Percentiles rank a stretch among this genome's conserved stretches.
These are phyloP conservation scores for Combretum micranthum DNA, from an alignment of 345 rosid species.

Conservation along the genomic window DNA sequence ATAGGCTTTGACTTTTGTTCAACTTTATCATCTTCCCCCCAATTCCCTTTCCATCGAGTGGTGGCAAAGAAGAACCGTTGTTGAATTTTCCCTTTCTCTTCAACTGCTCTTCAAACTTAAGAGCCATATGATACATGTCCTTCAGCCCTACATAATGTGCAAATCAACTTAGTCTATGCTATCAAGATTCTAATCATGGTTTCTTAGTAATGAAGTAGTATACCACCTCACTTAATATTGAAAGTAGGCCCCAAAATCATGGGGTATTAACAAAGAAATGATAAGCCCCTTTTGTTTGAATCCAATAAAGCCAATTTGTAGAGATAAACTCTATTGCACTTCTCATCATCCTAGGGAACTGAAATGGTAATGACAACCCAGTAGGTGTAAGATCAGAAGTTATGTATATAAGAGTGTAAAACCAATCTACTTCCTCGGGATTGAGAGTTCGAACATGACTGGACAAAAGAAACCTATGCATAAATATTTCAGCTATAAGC, in stretches of 20 bases:
- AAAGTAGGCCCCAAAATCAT: constrained; percentile 93
- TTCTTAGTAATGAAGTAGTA: neutral
- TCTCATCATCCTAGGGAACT: no score
- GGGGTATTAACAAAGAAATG: constrained; percentile 97
- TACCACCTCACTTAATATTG: constrained; percentile 62
- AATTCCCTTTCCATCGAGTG: no score
- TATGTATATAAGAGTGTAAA: constrained; percentile 79
- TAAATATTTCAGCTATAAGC: constrained; percentile 92
- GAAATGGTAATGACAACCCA: constrained; percentile 91
- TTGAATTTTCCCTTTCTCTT: no score
- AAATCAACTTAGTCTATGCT: no score
- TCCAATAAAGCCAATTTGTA: constrained; percentile 92
- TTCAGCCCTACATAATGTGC: no score
- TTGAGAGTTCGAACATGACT: constrained; percentile 78
- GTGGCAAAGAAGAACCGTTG: no score
- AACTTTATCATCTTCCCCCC: no score
- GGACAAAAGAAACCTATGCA: constrained; percentile 90
- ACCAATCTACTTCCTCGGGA: no score
- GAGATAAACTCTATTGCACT: constrained; percentile 82
- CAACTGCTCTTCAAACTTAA: no score
- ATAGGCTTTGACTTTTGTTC: no score
- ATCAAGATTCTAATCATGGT: neutral
- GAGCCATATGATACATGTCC: no score
- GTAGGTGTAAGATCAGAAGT: constrained; percentile 95
- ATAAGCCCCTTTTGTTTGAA: constrained; percentile 85